Base-by-base conservation (phyloP, 805 yeast species). In the Hanseniaspora osmophila region DNA sequence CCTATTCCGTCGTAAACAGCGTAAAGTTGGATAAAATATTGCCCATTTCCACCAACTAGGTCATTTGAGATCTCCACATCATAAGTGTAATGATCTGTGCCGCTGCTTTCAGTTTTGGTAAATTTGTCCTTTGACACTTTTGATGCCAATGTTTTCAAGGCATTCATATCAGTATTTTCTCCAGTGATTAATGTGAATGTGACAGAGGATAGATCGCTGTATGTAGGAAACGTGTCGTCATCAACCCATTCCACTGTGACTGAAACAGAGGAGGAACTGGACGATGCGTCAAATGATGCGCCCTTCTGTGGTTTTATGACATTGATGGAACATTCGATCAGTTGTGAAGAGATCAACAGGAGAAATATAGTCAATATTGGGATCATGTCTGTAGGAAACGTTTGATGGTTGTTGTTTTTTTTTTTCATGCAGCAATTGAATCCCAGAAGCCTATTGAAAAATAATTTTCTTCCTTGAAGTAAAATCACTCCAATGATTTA, bases 151-250 rank as follows among this genome's bases (percentile, higher is more conserved):
- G 63, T 55, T 7, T 49, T 50, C 33, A 72, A 53, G 47, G 74
- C 66, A 33, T 64, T 52, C 53, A 81, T 72, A 15, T 66, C 62
- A 19, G 58, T 33, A 54, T 77, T 74, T 19, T 78, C 61, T 30
- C 95, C 96, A 1, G 88, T 74, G 61, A 90, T 79, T 44, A 90
- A 65, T 6, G 64, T 60, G 45, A 87, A 65, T 0, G 78, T 66
- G 49, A 71, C 76, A 1, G 63, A 51, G 3, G 61, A 49, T 19
- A 75, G 71, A 9, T 71, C 65, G 2, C 54, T 47, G 40, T 81
- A 54, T 1, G 67, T 49, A 0, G 84, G 83, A 3, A 55, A 51
- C 6, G 63, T 55, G 41, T 73, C 78, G 51, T 73, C 73, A 48
- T 77, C 80, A 13, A 67, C 59, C 80, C 94, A 87, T n/a, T 56